phyloP scores from a whole-genome alignment of 345 rosid genomes.

The Gossypium raimondii region DNA sequence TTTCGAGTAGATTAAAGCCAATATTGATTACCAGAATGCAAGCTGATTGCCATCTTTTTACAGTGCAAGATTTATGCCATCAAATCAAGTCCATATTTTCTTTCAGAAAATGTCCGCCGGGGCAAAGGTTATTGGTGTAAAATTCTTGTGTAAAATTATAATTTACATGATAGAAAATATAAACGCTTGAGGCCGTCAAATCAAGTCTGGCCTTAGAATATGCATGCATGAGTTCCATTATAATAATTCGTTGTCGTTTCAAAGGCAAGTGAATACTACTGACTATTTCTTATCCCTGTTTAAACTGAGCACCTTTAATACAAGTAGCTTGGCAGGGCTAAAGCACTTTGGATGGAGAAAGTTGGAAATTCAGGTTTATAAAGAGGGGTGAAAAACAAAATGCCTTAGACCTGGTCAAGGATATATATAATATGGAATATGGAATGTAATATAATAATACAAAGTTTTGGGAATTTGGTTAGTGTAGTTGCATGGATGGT shows the following conservation, averaged over 20 bases:
- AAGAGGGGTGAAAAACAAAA: background rate
- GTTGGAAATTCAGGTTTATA: background rate
- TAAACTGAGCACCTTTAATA: background rate
- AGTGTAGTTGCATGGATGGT: slow-evolving; percentile 4
- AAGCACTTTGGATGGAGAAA: background rate
- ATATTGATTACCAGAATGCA: slow-evolving; percentile 2
- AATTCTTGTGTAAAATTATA: slow-evolving; percentile 30
- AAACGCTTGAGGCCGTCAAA: slow-evolving; percentile 5
- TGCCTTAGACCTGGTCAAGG: too few species aligned
- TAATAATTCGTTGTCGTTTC: background rate
- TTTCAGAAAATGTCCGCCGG: slow-evolving; percentile 6
- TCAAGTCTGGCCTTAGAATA: slow-evolving; percentile 5
- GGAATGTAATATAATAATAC: background rate
- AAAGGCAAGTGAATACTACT: background rate
- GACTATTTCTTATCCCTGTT: background rate
- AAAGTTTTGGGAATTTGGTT: background rate
- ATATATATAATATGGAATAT: background rate
- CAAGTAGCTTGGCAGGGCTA: background rate
- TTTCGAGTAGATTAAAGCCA: slow-evolving; percentile 4
- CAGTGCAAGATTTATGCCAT: slow-evolving; percentile 16
- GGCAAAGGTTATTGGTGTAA: slow-evolving; percentile 22
- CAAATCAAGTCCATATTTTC: slow-evolving; percentile 19
- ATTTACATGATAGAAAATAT: slow-evolving; percentile 5
- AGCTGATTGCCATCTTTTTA: slow-evolving; percentile 6
- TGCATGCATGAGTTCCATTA: background rate